Base-by-base conservation (phyloP, 306 rosid genomes). In the Prunus armeniaca region DNA sequence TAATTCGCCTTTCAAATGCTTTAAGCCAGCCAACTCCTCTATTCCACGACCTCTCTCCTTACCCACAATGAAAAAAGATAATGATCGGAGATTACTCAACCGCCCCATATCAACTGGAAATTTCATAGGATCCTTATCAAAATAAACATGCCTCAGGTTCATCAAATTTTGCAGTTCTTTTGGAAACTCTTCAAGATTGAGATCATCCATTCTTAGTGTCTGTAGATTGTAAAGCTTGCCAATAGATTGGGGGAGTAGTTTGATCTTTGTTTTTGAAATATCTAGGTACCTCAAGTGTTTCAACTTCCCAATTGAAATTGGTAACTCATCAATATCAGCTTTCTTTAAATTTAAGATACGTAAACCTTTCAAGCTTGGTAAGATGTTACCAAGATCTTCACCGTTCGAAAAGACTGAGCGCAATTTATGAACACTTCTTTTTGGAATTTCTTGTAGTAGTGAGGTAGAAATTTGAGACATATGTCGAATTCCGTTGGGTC, bases 211-310 rank as follows among this genome's bases (percentile, higher is more conserved):
- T 54, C 60, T 54, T 9, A 54, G 13, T 50, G 55, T 50, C 55
- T 12, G 55, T 50, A 50, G 5, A 50, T 50, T 50, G 18, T 50
- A 50, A 13, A 50, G 55, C 55, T 50, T 50, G 15, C 54, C 54
- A 50, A 50, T 13, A 38, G 79, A 65, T 19, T 75, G 43, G 7
- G 72, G 72, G 3, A 75, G 32, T n/a, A 30, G 38, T 20, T 18
- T 52, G 38, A 75, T 75, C 9, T n/a, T n/a, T n/a, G 65, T 47
- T 34, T 24, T 15, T 30, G 72, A 65, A 62, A 75, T 34, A 28
- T 75, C 65, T 5, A 75, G 65, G 13, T 75, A 75, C 55, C 55
- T 50, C 19, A 50, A 69, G 43, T 50, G 63, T 41, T 60, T 70
- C 70, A 70, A 17, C 56, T 17, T 51, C 14, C 55, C 56, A 15